Conservation (phyloP, 805 yeast species). For the Saccharomyces paradoxus region DNA sequence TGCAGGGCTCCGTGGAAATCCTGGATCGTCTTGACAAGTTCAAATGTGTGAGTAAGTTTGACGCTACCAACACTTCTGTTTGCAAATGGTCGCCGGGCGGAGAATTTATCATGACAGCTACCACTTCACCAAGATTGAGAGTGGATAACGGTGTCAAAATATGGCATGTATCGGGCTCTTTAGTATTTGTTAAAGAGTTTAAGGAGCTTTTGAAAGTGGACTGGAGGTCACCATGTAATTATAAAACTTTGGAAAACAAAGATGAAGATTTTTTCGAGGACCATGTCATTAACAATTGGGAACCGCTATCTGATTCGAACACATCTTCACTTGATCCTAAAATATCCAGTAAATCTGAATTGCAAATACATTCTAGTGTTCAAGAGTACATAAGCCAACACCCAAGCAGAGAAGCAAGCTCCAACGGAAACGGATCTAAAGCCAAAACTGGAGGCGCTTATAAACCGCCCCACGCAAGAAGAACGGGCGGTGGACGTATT, state of each 20-base stretch:
- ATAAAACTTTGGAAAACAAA: slow-evolving; percentile 19
- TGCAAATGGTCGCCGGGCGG: slow-evolving; percentile 99
- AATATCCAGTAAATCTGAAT: slow-evolving; percentile 34
- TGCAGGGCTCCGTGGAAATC: slow-evolving; percentile 93
- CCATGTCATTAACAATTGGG: slow-evolving; percentile 29
- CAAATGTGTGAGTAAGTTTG: slow-evolving; percentile 67
- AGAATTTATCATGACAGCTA: slow-evolving; percentile 84
- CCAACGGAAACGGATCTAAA: slow-evolving; percentile 18
- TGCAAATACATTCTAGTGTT: slow-evolving; percentile 66
- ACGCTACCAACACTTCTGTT: slow-evolving; percentile 91
- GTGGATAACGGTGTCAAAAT: slow-evolving; percentile 92
- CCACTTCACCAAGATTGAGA: slow-evolving; percentile 91
- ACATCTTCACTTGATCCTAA: slow-evolving; percentile 43
- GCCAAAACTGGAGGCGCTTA: slow-evolving; percentile 80
- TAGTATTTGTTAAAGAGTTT: slow-evolving; percentile 70
- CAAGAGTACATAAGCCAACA: slow-evolving; percentile 40
- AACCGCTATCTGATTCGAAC: background rate
- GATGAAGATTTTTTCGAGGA: background rate
- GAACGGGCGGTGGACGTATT: slow-evolving; percentile 23
- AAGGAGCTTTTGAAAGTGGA: slow-evolving; percentile 70
- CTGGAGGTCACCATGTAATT: slow-evolving; percentile 59
- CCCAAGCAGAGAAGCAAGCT: slow-evolving; percentile 26
- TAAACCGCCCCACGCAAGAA: slow-evolving; percentile 93
- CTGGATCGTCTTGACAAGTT: slow-evolving; percentile 87
- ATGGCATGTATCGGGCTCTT: slow-evolving; percentile 86